Evolutionary conservation across 345 rosid genomes (phyloP), one percentile per base, ranked within the genome.

Genomic region (Isatis tinctoria): DNA sequence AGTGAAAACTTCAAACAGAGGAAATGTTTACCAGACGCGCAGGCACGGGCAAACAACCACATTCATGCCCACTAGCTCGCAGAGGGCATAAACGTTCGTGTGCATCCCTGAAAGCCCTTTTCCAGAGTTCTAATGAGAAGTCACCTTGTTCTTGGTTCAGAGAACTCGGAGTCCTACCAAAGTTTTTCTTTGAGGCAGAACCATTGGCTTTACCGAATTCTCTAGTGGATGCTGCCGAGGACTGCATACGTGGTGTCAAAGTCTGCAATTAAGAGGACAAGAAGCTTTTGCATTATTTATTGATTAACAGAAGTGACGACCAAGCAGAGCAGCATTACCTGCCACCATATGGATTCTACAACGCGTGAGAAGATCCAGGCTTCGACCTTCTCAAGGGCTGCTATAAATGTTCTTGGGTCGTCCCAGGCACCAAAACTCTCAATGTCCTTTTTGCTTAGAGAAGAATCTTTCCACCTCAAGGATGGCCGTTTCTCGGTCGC

Each of bases 281-380:
- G 17, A 62, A 62, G n/a, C 36, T 53, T 53, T 53, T 16, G 44
- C 26, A 14, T 54, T 13, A 33, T 28, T 28, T 20, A 7, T 37
- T 64, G 48, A 18, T 64, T 36, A 16, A 43, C 65, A 52, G 37
- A 51, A 27, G 22, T 10, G 32, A 35, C 37, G 26, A 4, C 24
- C 56, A 45, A 17, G 54, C 53, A 64, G 45, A 63, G 57, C 60
- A 24, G 30, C 24, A 26, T 62, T 52, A 94, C 97, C 97, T 94
- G 98, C 98, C 97, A 94, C 98, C 98, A 94, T 44, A 94, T 84
- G 56, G 97, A 94, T 81, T 94, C 97, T 18, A 90, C 78, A 60
- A 83, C 82, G 40, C 95, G 88, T 62, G 92, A 86, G 84, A 91
- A 94, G 80, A 88, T 90, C 98, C 97, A 94, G 72, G 88, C 85